A percentile compares a stretch with the other conserved stretches of the same genome.
Evolutionary conservation across 2,329 filamentous ascomycete genomes (phyloP).

Genomic region (Apiospora marii): DNA sequence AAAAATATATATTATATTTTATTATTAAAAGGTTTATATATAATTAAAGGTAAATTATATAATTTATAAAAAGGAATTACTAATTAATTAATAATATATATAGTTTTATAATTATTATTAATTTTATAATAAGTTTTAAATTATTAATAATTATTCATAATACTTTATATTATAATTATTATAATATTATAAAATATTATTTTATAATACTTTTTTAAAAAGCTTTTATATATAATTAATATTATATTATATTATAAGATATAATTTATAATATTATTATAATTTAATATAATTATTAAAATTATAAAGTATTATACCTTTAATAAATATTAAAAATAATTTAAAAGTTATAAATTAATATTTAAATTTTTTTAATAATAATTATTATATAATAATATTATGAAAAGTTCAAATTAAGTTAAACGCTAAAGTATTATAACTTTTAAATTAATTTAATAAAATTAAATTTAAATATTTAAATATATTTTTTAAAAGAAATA

Average conservation of each 20-base stretch:
- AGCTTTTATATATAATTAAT: background rate
- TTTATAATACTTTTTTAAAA: background rate
- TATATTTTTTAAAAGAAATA: background rate
- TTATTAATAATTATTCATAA: background rate
- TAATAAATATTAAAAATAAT: background rate
- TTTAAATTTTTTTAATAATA: background rate
- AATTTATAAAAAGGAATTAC: background rate
- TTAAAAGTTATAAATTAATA: background rate
- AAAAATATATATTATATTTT: background rate
- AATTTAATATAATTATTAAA: background rate
- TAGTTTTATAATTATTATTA: background rate
- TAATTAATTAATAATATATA: background rate
- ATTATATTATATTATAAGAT: background rate
- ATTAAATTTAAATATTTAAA: background rate
- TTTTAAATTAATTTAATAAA: background rate
- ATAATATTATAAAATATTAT: background rate
- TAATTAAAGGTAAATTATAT: background rate
- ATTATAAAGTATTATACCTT: background rate
- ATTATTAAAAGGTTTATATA: background rate
- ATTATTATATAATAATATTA: background rate
- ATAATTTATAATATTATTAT: background rate
- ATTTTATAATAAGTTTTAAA: background rate
- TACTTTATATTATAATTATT: background rate
- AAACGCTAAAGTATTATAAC: background rate
- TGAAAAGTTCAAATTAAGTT: background rate